A percentile compares a stretch with the other conserved stretches of the same genome.
These are phyloP conservation scores for Kodamaea sp. DNA, from an alignment of 1,139 yeast genomes.

Conservation along the genomic window DNA sequence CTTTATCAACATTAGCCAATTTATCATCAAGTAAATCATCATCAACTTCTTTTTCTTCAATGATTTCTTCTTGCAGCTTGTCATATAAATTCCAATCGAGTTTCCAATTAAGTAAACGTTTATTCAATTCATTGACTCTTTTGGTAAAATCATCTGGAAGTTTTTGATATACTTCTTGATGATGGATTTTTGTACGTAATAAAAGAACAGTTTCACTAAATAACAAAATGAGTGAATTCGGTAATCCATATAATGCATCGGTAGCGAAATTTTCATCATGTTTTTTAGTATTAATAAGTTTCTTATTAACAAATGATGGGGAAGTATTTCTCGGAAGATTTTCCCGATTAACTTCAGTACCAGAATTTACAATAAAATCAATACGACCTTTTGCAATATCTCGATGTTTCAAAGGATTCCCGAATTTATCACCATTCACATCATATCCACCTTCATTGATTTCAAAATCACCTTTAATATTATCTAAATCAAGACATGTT, in stretches of 20 bases:
- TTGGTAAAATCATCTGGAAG: conserved; percentile 44
- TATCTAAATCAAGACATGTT: conserved; percentile 52
- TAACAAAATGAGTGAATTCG: conserved; percentile 69
- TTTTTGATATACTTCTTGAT: conserved; percentile 28
- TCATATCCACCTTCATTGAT: conserved; percentile 32
- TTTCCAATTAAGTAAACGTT: conserved; percentile 58
- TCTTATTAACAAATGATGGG: conserved; percentile 43
- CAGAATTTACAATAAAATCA: conserved; percentile 42
- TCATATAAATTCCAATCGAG: conserved; percentile 56
- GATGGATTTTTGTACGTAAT: conserved; percentile 58
- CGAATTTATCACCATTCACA: conserved; percentile 39
- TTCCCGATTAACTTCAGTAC: conserved; percentile 11
- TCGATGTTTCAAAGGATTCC: conserved; percentile 9
- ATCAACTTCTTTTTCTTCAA: conserved; percentile 8
- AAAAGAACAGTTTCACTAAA: conserved; percentile 69
- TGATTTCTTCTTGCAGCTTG: conserved; percentile 3
- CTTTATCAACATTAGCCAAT: conserved; percentile 17
- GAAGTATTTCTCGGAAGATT: conserved; percentile 22
- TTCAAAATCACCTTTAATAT: conserved; percentile 36
- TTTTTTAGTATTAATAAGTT: conserved; percentile 41
- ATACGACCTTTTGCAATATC: conserved; percentile 37
- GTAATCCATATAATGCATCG: conserved; percentile 80
- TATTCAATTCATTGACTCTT: conserved; percentile 47
- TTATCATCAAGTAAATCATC: conserved; percentile 12
- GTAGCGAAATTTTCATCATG: conserved; percentile 63